Conservation (phyloP, 805 yeast genomes). For the Suhomyces vadensis region DNA sequence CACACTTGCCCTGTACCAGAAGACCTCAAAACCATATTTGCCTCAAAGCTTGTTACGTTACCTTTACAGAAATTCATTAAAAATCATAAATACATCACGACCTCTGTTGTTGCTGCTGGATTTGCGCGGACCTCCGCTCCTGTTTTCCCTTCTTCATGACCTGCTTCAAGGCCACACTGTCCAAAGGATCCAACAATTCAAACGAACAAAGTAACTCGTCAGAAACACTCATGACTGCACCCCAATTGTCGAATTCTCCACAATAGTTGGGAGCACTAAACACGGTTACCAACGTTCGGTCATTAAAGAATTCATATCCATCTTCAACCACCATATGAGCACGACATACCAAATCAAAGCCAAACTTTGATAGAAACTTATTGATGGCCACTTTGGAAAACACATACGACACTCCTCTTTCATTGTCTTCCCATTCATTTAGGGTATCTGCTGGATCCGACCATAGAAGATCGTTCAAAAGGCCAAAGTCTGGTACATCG, state of each 20-base stretch:
- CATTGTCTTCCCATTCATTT: slow-evolving; percentile 87
- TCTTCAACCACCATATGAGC: slow-evolving; percentile 90
- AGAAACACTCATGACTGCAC: slow-evolving; percentile 96
- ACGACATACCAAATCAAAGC: slow-evolving; percentile 77
- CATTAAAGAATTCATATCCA: slow-evolving; percentile 76
- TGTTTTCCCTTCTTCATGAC: slow-evolving; percentile 93
- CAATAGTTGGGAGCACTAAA: slow-evolving; percentile 77
- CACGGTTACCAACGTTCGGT: slow-evolving; percentile 68
- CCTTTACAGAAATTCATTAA: background rate
- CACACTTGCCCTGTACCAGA: no score
- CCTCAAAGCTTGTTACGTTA: no score
- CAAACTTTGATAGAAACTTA: slow-evolving; percentile 70
- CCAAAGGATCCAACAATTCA: slow-evolving; percentile 91
- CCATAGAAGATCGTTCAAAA: slow-evolving; percentile 77
- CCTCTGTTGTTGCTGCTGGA: slow-evolving; percentile 12
- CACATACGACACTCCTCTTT: slow-evolving; percentile 80
- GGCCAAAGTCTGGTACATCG: slow-evolving; percentile 82
- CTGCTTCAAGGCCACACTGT: slow-evolving; percentile 87
- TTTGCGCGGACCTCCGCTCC: slow-evolving; percentile 67
- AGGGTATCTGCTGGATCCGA: slow-evolving; percentile 82
- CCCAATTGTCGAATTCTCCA: slow-evolving; percentile 92
- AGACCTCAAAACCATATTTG: no score
- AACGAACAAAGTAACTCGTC: slow-evolving; percentile 91
- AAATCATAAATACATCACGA: slow-evolving; percentile 1
- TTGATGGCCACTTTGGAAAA: slow-evolving; percentile 78